Conservation (phyloP, 2,329 filamentous ascomycete genomes). For the Colletotrichum gigasporum region DNA sequence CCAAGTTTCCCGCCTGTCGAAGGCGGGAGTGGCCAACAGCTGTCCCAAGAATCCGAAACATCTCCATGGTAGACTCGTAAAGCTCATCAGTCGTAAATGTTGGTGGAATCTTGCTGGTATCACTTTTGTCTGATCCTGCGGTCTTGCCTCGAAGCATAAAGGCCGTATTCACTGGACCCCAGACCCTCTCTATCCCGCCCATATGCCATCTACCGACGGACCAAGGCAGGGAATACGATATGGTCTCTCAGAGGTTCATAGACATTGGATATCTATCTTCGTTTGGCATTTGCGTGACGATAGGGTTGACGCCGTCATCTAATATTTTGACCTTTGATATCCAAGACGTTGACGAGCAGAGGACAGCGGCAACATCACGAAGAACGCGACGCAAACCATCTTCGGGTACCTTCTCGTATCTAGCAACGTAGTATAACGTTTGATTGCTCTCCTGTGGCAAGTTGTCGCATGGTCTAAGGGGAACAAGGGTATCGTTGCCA, state of each 20-base stretch:
- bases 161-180: too few species aligned
- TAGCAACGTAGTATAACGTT: not conserved
- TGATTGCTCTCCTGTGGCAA: not conserved
- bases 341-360: constrained; percentile 11
- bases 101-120: not conserved
- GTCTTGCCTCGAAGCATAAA: too few species aligned
- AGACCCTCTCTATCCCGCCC: too few species aligned
- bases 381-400: not conserved
- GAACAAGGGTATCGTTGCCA: too few species aligned
- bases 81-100: not conserved
- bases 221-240: too few species aligned
- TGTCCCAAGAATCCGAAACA: not conserved
- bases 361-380: not conserved
- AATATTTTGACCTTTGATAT: constrained; percentile 5
- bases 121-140: not conserved
- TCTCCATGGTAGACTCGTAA: not conserved
- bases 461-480: not conserved
- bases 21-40: constrained; percentile 7
- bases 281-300: not conserved
- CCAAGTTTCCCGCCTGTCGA: not conserved
- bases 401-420: not conserved
- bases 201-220: too few species aligned
- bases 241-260: not conserved
- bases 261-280: not conserved
- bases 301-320: constrained; percentile 7